Conservation (phyloP, 2,329 filamentous ascomycete genomes). For the Calycina herbarum region DNA sequence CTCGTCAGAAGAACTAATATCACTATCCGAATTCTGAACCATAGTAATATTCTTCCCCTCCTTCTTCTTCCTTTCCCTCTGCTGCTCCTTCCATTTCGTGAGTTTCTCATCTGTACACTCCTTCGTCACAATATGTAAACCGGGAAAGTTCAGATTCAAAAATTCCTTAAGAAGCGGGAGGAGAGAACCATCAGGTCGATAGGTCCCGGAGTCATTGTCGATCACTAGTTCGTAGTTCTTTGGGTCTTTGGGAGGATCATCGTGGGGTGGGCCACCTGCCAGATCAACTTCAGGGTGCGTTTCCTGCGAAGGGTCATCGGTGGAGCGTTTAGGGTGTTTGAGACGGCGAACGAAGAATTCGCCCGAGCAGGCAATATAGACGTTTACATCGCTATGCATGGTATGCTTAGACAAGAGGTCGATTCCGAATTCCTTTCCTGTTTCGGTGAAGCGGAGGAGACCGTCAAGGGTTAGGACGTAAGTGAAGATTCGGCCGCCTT, state of each 20-base stretch:
- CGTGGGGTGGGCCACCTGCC: slow-evolving; percentile 47
- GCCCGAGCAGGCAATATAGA: slow-evolving; percentile 88
- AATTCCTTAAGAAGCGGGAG: slow-evolving; percentile 72
- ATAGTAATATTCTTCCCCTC: slow-evolving; percentile 53
- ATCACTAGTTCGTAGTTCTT: slow-evolving; percentile 80
- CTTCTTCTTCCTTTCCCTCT: slow-evolving; percentile 71
- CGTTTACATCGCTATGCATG: slow-evolving; percentile 91
- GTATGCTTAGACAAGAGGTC: slow-evolving; percentile 93
- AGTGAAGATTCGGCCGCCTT: slow-evolving; percentile 84
- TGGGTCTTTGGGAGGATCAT: slow-evolving; percentile 48
- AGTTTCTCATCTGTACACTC: slow-evolving; percentile 79
- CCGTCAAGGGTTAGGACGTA: slow-evolving; percentile 89
- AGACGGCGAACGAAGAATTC: slow-evolving; percentile 87
- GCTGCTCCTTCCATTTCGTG: slow-evolving; percentile 71
- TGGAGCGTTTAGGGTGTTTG: slow-evolving; percentile 49
- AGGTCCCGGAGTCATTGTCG: slow-evolving; percentile 94
- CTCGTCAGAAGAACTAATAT: slow-evolving; percentile 37
- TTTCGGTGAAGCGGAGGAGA: slow-evolving; percentile 88
- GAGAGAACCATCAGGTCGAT: slow-evolving; percentile 77
- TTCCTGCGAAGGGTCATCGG: slow-evolving; percentile 45
- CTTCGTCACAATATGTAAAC: slow-evolving; percentile 70
- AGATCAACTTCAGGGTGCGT: slow-evolving; percentile 54
- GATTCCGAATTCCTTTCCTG: slow-evolving; percentile 91
- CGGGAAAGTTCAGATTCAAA: slow-evolving; percentile 71
- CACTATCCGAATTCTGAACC: slow-evolving; percentile 52